Evolutionary conservation across 1,139 yeast genomes (phyloP), one percentile per base, ranked within the genome.

Genomic region (Spencermartinsiella ligniputridi): DNA sequence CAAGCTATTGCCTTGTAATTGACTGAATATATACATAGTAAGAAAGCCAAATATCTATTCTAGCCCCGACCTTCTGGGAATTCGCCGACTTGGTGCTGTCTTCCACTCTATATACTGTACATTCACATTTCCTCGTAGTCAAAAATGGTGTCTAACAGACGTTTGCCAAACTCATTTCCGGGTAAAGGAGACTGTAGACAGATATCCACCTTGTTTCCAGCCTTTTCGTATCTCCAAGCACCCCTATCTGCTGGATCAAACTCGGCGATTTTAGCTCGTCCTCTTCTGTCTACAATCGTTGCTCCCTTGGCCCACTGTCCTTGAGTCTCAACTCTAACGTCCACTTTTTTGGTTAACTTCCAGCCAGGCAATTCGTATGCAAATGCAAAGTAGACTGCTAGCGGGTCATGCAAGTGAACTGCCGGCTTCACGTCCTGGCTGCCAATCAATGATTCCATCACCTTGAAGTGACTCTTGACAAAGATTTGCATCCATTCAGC

Each of bases 391-490:
- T 60, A 64, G n/a, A 64, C 59, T 1, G 73, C 68, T 29, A 69
- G 56, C 2, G 74, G 74, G 50, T 69, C 74, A 46, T 69, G 74
- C 51, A 69, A 52, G 24, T 63, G 56, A 35, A 65, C 41, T 5
- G 40, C 45, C 8, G 38, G 37, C 22, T 25, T 22, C 3, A 20
- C n/a, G 11, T 30, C 41, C 4, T 17, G 38, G 32, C 5, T 9
- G 9, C 30, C 37, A 6, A 47, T 40, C 24, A 61, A 48, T 6
- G 47, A 42, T n/a, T 53, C 54, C 51, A 57, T 55, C 39, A 58
- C 57, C n/a, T 54, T 56, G 41, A 67, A 66, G 12, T 69, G 55
- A 18, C 57, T 44, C n/a, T 48, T 49, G 35, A 68, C 50, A 70
- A 71, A 69, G 8, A 56, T 55, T 3, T 52, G 39, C 44, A 61